Evolutionary conservation across 2,329 filamentous ascomycete genomes (phyloP), one percentile per base, ranked within the genome.

Genomic region (Cercospora brassicicola): DNA sequence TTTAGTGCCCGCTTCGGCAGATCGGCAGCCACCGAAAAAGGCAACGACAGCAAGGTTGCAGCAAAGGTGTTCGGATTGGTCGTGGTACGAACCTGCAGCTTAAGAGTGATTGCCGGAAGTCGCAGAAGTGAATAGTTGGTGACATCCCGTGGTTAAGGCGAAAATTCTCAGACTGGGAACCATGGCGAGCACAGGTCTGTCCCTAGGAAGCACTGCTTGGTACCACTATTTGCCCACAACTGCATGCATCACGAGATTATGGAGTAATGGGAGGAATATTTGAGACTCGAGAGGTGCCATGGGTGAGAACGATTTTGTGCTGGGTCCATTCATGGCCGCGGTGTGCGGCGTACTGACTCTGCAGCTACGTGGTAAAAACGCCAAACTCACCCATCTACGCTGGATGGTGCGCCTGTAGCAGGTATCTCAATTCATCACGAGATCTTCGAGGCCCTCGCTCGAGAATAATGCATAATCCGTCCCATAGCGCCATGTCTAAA

Each of bases 381-480:
- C 62, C 18, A 64, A 64, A 64, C 62, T 64, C 62, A 64, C 62
- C 62, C 62, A 64, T 59, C 62, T 60, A 64, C 66, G 65, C 69
- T 70, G 64, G 64, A 71, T 56, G 65, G 61, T 64, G 69, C 67
- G 64, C 64, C 64, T 62, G 61, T 57, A 67, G 69, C 64, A 64
- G 57, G 62, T 60, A 61, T 67, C 57, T 62, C 55, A 62, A 70
- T 23, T 62, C 59, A 65, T 64, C 62, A 65, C 66, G 67, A 68
- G 67, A 62, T 63, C 65, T 26, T 62, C 61, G 57, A 66, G 65
- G 28, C 62, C 56, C 64, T 66, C 63, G 63, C 63, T 68, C 63
- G 63, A 65, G 64, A 57, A 67, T 57, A 66, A 65, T 69, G 65
- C 67, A 69, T 69, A 65, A 65, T 53, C 67, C 64, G 59, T 65